Evolutionary conservation across 768 basidiomycete species (phyloP).

Genomic region (Gymnopilus dilepis): DNA sequence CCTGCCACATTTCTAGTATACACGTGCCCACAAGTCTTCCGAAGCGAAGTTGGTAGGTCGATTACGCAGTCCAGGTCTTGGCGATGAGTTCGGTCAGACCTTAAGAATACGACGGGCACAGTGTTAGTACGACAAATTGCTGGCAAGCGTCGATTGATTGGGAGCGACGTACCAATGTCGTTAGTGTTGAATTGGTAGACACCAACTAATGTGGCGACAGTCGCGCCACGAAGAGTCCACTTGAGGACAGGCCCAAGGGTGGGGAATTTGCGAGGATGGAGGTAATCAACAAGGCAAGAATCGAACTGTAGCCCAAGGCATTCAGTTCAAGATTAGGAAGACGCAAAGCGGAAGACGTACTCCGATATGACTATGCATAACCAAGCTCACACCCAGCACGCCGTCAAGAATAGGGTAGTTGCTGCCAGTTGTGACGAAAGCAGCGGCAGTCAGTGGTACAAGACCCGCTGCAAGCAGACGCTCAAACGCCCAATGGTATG

Average conservation of each 20-base stretch:
- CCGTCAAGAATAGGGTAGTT: constrained; percentile 90
- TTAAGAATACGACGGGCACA: constrained; percentile 32
- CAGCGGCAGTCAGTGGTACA: constrained; percentile 86
- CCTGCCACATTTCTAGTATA: neutral
- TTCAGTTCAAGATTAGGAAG: neutral
- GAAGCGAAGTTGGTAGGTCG: neutral
- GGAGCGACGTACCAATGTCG: constrained; percentile 79
- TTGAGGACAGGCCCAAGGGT: constrained; percentile 64
- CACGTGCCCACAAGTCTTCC: neutral
- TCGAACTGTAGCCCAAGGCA: constrained; percentile 61
- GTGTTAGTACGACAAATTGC: neutral
- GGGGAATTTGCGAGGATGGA: constrained; percentile 95
- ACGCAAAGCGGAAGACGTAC: constrained; percentile 52
- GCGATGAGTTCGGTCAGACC: constrained; percentile 87
- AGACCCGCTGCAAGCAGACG: constrained; percentile 87
- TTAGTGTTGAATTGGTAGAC: constrained; percentile 99
- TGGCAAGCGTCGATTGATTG: neutral
- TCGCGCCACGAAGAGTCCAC: constrained; percentile 82
- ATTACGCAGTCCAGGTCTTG: constrained; percentile 80
- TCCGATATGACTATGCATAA: constrained; percentile 96
- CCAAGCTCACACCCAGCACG: constrained; percentile 81
- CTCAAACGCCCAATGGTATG: constrained; percentile 94
- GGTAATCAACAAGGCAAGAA: constrained; percentile 80
- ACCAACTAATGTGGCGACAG: constrained; percentile 84
- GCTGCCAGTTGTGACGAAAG: constrained; percentile 78